These are phyloP conservation scores for Cryphonectria japonica DNA, from an alignment of 2,329 filamentous ascomycete genomes.

Conservation along the genomic window DNA sequence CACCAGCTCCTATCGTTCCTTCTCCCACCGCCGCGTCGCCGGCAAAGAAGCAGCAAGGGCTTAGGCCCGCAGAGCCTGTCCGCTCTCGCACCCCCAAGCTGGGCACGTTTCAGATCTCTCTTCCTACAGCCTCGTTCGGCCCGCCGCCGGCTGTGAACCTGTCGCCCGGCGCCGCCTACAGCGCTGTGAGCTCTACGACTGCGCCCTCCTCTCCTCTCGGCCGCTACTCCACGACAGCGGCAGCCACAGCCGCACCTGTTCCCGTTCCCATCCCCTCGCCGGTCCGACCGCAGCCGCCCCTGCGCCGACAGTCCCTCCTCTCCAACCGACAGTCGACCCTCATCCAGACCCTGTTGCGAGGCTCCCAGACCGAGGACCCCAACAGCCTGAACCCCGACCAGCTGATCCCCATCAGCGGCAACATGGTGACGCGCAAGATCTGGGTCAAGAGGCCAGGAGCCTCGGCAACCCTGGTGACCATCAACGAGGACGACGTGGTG, in stretches of 20 bases:
- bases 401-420: slow-evolving; percentile 46
- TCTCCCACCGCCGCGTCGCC: not conserved
- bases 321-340: slow-evolving; percentile 49
- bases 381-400: slow-evolving; percentile 39
- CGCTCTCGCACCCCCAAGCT: slow-evolving; percentile 28
- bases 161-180: slow-evolving; percentile 29
- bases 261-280: slow-evolving; percentile 5
- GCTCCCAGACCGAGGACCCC: slow-evolving; percentile 46
- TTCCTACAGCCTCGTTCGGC: slow-evolving; percentile 22
- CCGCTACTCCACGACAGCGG: slow-evolving; percentile 34
- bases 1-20: too few relatives aligned
- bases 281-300: slow-evolving; percentile 34
- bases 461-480: slow-evolving; percentile 84
- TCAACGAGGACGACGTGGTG: slow-evolving; percentile 86
- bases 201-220: slow-evolving; percentile 31
- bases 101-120: slow-evolving; percentile 21
- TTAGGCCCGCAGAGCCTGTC: slow-evolving; percentile 33
- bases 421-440: slow-evolving; percentile 76
- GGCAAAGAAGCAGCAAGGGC: slow-evolving; percentile 10
- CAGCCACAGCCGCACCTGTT: not conserved
- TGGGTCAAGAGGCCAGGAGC: slow-evolving; percentile 90
- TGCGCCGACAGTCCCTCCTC: slow-evolving; percentile 50
- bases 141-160: slow-evolving; percentile 30
- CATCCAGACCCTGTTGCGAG: slow-evolving; percentile 58
- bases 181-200: slow-evolving; percentile 27